phyloP scores from a whole-genome alignment of 257 asterid genomes.

The Ligustrum vulgare region DNA sequence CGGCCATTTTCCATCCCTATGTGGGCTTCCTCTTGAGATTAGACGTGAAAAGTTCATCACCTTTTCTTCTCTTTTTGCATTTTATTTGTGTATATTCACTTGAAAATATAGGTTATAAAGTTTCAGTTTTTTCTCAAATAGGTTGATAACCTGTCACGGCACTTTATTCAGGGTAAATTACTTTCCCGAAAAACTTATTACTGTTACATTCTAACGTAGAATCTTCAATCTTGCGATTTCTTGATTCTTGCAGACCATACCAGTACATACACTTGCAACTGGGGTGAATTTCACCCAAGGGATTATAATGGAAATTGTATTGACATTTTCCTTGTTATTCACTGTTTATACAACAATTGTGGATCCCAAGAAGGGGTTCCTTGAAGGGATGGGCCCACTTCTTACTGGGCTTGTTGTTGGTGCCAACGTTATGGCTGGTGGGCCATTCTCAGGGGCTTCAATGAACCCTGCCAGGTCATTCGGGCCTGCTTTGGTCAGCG shows the following conservation, averaged over 20 bases:
- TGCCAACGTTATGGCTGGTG: conserved; percentile 94
- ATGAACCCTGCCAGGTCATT: conserved; percentile 97
- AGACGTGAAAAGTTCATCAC: too few relatives aligned
- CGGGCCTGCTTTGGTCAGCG: conserved; percentile 86
- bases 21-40: too few relatives aligned
- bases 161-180: too few relatives aligned
- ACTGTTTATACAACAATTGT: conserved; percentile 88
- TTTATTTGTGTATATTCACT: too few relatives aligned
- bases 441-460: conserved; percentile 87
- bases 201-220: too few relatives aligned
- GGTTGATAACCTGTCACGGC: too few relatives aligned
- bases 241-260: conserved; percentile 51
- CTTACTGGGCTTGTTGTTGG: conserved; percentile 85
- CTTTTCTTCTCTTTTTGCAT: too few relatives aligned
- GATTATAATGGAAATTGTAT: conserved; percentile 71
- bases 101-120: too few relatives aligned
- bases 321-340: conserved; percentile 80
- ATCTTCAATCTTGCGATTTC: too few relatives aligned
- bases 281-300: conserved; percentile 72
- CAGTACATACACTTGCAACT: conserved; percentile 73
- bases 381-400: conserved; percentile 85
- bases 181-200: neutral
- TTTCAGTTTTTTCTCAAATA: too few relatives aligned
- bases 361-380: conserved; percentile 84
- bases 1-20: too few relatives aligned